These are phyloP conservation scores for Wolfiporia cocos DNA, from an alignment of 1,284 basidiomycete genomes.

Conservation along the genomic window DNA sequence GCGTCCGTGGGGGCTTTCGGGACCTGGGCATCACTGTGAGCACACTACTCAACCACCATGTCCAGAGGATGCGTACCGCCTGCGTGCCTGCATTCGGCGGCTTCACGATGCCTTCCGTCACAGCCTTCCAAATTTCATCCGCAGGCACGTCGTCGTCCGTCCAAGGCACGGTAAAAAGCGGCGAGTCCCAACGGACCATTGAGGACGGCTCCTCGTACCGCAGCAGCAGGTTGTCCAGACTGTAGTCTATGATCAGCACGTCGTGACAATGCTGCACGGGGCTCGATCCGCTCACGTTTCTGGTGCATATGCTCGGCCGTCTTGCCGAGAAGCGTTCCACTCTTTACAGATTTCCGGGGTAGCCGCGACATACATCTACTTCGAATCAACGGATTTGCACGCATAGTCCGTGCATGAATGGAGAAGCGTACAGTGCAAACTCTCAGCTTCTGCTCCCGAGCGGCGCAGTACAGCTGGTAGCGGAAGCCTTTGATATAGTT, in stretches of 20 bases:
- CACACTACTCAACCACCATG: neutral
- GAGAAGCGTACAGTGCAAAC: slow-evolving; percentile 75
- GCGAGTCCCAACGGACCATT: slow-evolving; percentile 97
- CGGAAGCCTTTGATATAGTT: slow-evolving; percentile 98
- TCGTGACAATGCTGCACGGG: no score
- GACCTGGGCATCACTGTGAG: slow-evolving; percentile 36
- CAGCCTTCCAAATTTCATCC: slow-evolving; percentile 75
- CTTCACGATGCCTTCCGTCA: slow-evolving; percentile 76
- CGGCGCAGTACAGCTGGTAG: slow-evolving; percentile 97
- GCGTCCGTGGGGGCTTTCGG: slow-evolving; percentile 79
- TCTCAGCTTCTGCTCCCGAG: slow-evolving; percentile 80
- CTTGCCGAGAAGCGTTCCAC: slow-evolving; percentile 62
- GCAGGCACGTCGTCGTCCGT: slow-evolving; percentile 65
- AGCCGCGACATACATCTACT: slow-evolving; percentile 73
- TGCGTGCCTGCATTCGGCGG: slow-evolving; percentile 87
- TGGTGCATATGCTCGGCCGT: slow-evolving; percentile 50
- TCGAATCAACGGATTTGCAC: slow-evolving; percentile 9
- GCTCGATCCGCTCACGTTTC: slow-evolving; percentile 60
- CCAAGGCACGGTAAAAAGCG: slow-evolving; percentile 83
- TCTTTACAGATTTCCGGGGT: slow-evolving; percentile 72
- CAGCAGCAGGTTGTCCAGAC: slow-evolving; percentile 84
- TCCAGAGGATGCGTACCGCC: slow-evolving; percentile 42
- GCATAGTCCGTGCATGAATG: neutral
- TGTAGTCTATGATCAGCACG: no score
- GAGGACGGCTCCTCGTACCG: slow-evolving; percentile 96